These are phyloP conservation scores for Talaromyces albobiverticillius DNA, from an alignment of 2,329 filamentous ascomycete species.

Conservation along the genomic window DNA sequence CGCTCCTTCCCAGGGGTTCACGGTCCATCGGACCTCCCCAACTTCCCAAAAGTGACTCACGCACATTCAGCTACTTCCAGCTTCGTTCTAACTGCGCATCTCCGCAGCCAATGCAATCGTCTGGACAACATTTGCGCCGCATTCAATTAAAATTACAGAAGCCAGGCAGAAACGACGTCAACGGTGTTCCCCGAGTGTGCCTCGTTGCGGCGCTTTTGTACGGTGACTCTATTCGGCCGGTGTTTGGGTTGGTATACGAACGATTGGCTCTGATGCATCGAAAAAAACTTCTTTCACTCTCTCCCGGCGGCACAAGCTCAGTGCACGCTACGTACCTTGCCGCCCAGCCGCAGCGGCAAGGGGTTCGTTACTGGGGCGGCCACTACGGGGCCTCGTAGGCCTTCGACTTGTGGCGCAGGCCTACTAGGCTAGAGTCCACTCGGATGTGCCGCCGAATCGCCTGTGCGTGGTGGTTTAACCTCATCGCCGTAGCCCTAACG, in stretches of 20 bases:
- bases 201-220: constrained; percentile 6
- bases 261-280: constrained; percentile 13
- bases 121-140: neutral
- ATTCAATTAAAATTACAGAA: neutral
- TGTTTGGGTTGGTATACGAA: neutral
- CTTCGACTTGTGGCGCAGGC: constrained; percentile 13
- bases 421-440: constrained; percentile 9
- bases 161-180: neutral
- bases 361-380: constrained; percentile 4
- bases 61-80: too few relatives aligned
- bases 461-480: constrained; percentile 13
- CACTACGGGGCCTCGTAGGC: neutral
- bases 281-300: constrained; percentile 8
- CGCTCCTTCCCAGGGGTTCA: neutral
- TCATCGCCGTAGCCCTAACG: constrained; percentile 11
- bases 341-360: constrained; percentile 18
- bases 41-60: neutral
- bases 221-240: neutral
- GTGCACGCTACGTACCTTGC: constrained; percentile 15
- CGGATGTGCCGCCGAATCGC: constrained; percentile 16
- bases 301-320: constrained; percentile 11
- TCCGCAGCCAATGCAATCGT: neutral
- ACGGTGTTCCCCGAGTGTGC: neutral
- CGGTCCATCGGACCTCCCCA: neutral
- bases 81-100: neutral